Percentiles rank a stretch among this genome's conserved stretches.
Conservation (phyloP, 225 moss, liverwort and hornwort species). For the Sphagnum contortum region DNA sequence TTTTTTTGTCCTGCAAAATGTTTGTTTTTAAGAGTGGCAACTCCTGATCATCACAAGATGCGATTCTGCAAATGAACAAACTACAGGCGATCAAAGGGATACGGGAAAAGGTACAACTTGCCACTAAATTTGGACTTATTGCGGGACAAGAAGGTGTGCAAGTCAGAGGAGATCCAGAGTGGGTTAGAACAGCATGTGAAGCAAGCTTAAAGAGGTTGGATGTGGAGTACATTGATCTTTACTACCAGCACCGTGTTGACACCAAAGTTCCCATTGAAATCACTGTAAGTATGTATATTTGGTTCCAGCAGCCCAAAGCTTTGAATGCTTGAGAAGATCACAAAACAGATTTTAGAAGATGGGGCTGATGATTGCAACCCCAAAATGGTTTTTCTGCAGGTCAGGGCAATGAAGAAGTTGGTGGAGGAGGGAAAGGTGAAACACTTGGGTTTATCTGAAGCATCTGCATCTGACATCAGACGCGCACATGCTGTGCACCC, state of each 20-base stretch:
- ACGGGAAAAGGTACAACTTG: conserved; percentile 20
- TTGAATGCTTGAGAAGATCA: too few relatives aligned
- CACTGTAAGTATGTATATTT: conserved; percentile 6
- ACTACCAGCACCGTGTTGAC: conserved; percentile 23
- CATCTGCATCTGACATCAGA: conserved; percentile 2
- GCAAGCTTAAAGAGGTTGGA: conserved; percentile 33
- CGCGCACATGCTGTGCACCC: conserved; percentile 27
- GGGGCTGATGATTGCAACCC: too few relatives aligned
- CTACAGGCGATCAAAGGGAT: conserved; percentile 22
- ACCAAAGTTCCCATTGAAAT: conserved; percentile 26
- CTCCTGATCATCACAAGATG: too few relatives aligned
- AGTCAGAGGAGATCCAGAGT: conserved; percentile 21
- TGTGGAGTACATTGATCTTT: conserved; percentile 15
- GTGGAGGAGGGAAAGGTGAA: conserved; percentile 26
- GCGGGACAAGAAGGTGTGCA: conserved; percentile 11
- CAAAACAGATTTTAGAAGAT: too few relatives aligned
- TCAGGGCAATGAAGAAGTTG: conserved; percentile 30
- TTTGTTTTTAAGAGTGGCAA: too few relatives aligned
- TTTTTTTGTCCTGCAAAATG: too few relatives aligned
- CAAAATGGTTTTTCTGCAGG: conserved; percentile 3
- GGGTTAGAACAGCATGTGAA: conserved; percentile 27
- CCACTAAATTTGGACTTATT: conserved; percentile 26
- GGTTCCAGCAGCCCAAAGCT: too few relatives aligned
- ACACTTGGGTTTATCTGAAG: conserved; percentile 30
- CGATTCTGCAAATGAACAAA: too few relatives aligned